Evolutionary conservation across 139 green algal species (phyloP).

Genomic region (Ettlia oleoabundans): DNA sequence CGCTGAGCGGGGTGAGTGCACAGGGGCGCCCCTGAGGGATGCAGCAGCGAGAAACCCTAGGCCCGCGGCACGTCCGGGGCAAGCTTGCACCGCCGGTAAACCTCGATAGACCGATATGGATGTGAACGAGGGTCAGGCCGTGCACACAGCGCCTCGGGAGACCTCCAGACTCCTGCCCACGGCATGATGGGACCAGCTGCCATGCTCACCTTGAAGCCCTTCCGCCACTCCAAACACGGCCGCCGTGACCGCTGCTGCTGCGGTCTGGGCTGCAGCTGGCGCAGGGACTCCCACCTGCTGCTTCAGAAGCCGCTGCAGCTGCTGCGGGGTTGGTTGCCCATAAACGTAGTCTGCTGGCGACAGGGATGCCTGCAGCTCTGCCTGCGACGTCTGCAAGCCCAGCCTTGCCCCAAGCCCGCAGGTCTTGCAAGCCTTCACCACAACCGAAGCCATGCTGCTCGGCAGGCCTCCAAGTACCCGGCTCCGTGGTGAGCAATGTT

Average conservation of each 20-base stretch:
- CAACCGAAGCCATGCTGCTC: slow-evolving; percentile 19
- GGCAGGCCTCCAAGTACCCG: too few relatives aligned
- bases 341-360: slow-evolving; percentile 36
- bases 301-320: background rate
- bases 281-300: background rate
- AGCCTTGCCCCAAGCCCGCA: slow-evolving; percentile 17
- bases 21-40: background rate
- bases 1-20: too few relatives aligned
- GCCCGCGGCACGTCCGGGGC: background rate
- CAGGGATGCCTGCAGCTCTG: slow-evolving; percentile 19
- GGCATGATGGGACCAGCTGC: background rate
- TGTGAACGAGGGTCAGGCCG: too few relatives aligned
- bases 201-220: slow-evolving; percentile 19
- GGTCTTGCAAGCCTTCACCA: background rate
- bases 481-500: too few relatives aligned
- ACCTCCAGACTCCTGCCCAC: too few relatives aligned
- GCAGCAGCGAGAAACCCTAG: background rate
- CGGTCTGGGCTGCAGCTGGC: background rate
- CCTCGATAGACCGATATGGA: too few relatives aligned
- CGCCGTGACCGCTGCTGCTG: background rate
- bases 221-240: background rate
- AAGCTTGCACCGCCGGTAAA: too few relatives aligned
- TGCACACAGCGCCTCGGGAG: too few relatives aligned
- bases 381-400: background rate
- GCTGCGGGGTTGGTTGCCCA: background rate